Percentiles rank a stretch among this genome's conserved stretches.
phyloP scores from a whole-genome alignment of 441 rosid species.

The Eutrema salsugineum region DNA sequence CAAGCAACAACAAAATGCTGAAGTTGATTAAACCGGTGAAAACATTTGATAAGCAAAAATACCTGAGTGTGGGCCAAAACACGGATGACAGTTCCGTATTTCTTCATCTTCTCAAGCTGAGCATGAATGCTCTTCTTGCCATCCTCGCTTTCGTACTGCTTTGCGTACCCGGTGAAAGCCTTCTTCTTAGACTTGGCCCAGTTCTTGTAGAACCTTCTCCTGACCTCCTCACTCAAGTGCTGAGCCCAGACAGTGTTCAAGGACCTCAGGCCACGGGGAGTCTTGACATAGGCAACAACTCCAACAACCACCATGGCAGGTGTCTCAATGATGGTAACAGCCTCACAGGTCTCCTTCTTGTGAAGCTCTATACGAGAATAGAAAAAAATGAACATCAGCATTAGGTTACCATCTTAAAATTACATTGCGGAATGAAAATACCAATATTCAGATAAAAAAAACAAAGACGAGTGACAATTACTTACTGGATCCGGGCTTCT shows the following conservation, averaged over 20 bases:
- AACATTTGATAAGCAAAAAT: neutral
- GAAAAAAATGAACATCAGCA: too few species aligned
- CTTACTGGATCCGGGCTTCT: constrained; percentile 74
- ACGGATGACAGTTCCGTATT: constrained; percentile 69
- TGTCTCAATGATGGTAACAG: constrained; percentile 81
- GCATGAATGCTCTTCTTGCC: constrained; percentile 70
- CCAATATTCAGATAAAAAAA: too few species aligned
- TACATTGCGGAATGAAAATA: too few species aligned
- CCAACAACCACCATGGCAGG: constrained; percentile 92
- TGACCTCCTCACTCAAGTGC: constrained; percentile 88
- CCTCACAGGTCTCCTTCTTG: constrained; percentile 96
- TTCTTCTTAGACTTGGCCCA: constrained; percentile 94
- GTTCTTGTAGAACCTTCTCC: constrained; percentile 85
- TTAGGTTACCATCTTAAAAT: too few species aligned
- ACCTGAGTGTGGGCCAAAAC: constrained; percentile 96
- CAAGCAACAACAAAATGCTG: too few species aligned
- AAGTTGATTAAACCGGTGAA: too few species aligned
- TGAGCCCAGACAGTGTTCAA: constrained; percentile 94
- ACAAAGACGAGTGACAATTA: too few species aligned
- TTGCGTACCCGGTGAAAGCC: constrained; percentile 74
- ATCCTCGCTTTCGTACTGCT: constrained; percentile 60
- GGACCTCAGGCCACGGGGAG: constrained; percentile 78
- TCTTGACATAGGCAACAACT: constrained; percentile 79
- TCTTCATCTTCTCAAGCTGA: constrained; percentile 88
- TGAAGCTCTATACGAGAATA: constrained; percentile 58